Base-by-base conservation (phyloP, 2,329 filamentous ascomycete genomes). In the Aureobasidium sp. region DNA sequence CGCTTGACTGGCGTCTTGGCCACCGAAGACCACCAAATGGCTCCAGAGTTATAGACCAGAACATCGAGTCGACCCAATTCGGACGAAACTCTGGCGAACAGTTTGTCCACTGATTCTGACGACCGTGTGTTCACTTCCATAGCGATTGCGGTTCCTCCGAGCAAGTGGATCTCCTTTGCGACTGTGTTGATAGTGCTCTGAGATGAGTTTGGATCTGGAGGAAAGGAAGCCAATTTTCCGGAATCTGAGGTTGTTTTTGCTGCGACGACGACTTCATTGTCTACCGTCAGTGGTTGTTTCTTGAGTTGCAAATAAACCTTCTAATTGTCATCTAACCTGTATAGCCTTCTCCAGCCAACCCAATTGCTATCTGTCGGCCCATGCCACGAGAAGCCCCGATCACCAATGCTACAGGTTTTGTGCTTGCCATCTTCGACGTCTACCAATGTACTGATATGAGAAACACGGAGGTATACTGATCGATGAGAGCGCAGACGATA, bases 1-100 rank as follows among this genome's bases (percentile, higher is more conserved):
- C 79, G 75, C 69, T 83, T 82, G 77, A 84, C 80, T 1, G 83
- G 86, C 75, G 93, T 95, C 54, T 90, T 87, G 60, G 90, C 86
- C 0, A 97, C 88, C 1, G 91, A 86, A 0, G 91, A 87, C 93
- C 93, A 95, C 90, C 91, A 96, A 70, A 97, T 94, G 3, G 93
- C 93, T 47, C 93, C 93, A 0, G 91, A 90, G 76, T 96, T 97
- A 82, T 97, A 97, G 56, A 96, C 78, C 3, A 97, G 79, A 0
- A 91, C 90, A 74, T 96, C 93, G 4, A 97, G 81, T 27, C 86
- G 86, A 50, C 85, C 84, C 71, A 64, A 25, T 13, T 65, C 20
- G 10, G 31, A 42, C 8, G 27, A 29, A 1, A 64, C 27, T 23
- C 7, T 31, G 20, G 53, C 25, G 27, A 58, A 59, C 3, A 65